Evolutionary conservation across 2,329 filamentous ascomycete species (phyloP).

Genomic region (Aureobasidium sp.): DNA sequence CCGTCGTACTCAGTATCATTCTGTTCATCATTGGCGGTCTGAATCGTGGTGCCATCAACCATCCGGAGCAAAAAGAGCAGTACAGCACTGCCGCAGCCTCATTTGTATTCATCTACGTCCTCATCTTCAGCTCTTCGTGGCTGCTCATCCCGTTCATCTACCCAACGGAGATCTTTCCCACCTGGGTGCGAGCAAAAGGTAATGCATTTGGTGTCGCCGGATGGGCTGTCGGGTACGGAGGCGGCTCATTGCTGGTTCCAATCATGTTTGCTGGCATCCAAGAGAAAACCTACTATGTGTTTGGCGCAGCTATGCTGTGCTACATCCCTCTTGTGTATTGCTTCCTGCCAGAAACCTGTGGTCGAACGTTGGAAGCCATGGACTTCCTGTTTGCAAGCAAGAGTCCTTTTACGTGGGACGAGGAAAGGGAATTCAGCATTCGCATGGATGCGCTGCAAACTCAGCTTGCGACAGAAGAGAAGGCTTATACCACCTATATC

Average conservation of each 20-base stretch:
- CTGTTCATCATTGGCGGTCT: constrained; percentile 25
- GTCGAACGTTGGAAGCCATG: constrained; percentile 51
- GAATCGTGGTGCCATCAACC: not conserved
- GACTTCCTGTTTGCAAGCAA: not conserved
- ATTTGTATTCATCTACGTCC: constrained; percentile 27
- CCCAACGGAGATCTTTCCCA: constrained; percentile 20
- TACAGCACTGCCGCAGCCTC: constrained; percentile 15
- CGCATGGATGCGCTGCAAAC: not conserved
- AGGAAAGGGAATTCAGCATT: not conserved
- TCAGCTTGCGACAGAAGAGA: not conserved
- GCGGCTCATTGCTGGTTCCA: constrained; percentile 30
- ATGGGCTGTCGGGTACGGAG: not conserved
- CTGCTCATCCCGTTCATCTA: not conserved
- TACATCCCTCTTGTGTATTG: constrained; percentile 51
- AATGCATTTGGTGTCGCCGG: constrained; percentile 52
- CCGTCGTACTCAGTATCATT: constrained; percentile 39
- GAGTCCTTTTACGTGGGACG: not conserved
- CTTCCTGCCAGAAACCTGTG: constrained; percentile 47
- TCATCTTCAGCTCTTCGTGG: constrained; percentile 45
- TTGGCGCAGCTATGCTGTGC: constrained; percentile 42
- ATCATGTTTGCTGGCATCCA: constrained; percentile 39
- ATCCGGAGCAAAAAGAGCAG: not conserved
- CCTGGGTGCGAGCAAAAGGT: constrained; percentile 20
- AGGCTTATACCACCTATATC: not conserved
- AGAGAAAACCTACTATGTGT: constrained; percentile 46